phyloP scores from a whole-genome alignment of 2,329 filamentous ascomycete species.

The Colletotrichum abscissum region DNA sequence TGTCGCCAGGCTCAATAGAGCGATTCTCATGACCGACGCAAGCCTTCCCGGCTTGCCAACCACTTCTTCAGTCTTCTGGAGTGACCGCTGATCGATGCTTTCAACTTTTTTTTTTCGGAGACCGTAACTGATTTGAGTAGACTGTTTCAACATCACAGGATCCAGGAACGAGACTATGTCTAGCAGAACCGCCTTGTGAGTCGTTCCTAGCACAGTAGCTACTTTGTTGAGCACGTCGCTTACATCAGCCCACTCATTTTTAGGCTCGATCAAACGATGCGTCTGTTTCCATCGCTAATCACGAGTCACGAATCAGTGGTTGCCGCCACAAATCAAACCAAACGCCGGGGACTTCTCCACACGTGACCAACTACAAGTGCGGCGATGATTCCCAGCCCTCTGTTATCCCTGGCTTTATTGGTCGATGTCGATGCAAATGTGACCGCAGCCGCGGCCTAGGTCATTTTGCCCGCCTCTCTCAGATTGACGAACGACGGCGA shows the following conservation, averaged over 20 bases:
- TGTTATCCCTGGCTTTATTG: not conserved
- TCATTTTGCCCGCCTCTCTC: too few species aligned
- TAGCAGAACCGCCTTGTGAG: not conserved
- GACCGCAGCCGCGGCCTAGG: not conserved
- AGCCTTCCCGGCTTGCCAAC: constrained; percentile 8
- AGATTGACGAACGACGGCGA: not conserved
- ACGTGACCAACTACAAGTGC: not conserved
- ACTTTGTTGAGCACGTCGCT: not conserved
- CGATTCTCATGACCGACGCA: constrained; percentile 27
- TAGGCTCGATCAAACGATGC: not conserved
- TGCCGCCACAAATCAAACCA: not conserved
- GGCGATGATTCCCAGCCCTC: not conserved
- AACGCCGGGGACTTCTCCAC: not conserved
- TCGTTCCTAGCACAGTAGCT: not conserved
- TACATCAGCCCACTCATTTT: not conserved
- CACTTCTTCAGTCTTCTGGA: not conserved
- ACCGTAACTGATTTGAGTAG: not conserved
- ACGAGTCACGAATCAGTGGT: not conserved
- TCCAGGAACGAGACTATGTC: not conserved
- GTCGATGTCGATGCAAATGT: not conserved
- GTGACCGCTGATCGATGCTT: constrained; percentile 11
- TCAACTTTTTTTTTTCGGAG: not conserved
- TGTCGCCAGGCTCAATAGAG: constrained; percentile 36
- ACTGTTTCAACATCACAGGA: not conserved
- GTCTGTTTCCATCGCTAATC: not conserved